These are phyloP conservation scores for Ascochyta pisi DNA, from an alignment of 2,329 filamentous ascomycete species.

Conservation along the genomic window DNA sequence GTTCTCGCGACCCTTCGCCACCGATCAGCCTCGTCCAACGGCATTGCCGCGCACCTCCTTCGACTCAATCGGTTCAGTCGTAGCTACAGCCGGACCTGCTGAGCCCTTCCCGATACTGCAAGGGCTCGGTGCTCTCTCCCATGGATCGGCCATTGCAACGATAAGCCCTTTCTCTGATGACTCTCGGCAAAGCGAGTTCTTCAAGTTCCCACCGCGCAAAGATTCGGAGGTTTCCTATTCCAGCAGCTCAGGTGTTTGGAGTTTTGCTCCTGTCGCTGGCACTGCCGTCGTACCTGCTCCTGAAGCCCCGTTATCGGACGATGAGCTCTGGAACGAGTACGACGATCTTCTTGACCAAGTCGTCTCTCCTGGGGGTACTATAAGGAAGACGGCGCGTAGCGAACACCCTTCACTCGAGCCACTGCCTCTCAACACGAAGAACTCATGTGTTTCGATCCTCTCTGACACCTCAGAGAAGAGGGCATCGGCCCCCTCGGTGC, in stretches of 20 bases:
- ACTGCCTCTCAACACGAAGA: slow-evolving; percentile 35
- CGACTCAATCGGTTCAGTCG: slow-evolving; percentile 38
- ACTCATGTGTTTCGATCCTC: slow-evolving; percentile 26
- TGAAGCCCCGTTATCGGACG: slow-evolving; percentile 71
- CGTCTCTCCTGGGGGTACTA: slow-evolving; percentile 49
- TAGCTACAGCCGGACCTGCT: slow-evolving; percentile 36
- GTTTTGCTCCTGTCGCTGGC: slow-evolving; percentile 61
- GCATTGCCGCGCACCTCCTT: slow-evolving; percentile 42
- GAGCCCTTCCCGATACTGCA: slow-evolving; percentile 47
- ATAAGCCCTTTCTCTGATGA: slow-evolving; percentile 42
- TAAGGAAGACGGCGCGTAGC: slow-evolving; percentile 17
- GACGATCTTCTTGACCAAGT: slow-evolving; percentile 83
- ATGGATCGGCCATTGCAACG: slow-evolving; percentile 49
- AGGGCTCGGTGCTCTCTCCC: slow-evolving; percentile 41
- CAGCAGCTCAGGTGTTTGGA: slow-evolving; percentile 68
- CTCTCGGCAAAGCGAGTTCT: slow-evolving; percentile 65
- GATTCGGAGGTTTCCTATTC: slow-evolving; percentile 72
- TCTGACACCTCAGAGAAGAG: slow-evolving; percentile 42
- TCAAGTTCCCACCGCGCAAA: slow-evolving; percentile 76
- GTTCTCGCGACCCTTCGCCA: slow-evolving; percentile 81
- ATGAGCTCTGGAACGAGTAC: slow-evolving; percentile 95
- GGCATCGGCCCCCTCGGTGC: slow-evolving; percentile 45
- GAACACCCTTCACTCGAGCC: slow-evolving; percentile 41
- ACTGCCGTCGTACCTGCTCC: slow-evolving; percentile 71
- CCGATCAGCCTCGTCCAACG: slow-evolving; percentile 52